Evolutionary conservation across 345 rosid species (phyloP).

Genomic region (Isatis tinctoria): DNA sequence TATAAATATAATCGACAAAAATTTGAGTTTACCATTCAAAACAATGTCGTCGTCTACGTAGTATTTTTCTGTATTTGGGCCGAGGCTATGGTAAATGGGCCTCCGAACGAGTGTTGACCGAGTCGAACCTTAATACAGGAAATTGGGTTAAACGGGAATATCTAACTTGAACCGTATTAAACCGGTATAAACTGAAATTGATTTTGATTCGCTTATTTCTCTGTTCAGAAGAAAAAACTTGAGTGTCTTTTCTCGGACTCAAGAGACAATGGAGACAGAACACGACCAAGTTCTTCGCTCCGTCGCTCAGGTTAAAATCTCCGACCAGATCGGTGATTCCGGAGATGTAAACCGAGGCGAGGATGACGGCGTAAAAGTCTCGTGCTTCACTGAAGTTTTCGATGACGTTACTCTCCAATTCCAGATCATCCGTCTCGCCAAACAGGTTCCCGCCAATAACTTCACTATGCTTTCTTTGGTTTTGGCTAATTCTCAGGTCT

Average conservation of each 20-base stretch:
- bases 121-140: too few species aligned
- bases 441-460: constrained; percentile 45
- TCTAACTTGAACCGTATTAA: neutral
- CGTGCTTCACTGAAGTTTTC: constrained; percentile 58
- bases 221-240: too few species aligned
- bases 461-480: neutral
- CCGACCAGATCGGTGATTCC: neutral
- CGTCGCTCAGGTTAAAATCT: constrained; percentile 19
- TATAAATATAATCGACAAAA: neutral
- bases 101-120: accelerated
- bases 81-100: neutral
- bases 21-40: neutral
- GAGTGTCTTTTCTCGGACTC: neutral
- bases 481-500: too few species aligned
- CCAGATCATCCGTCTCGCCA: constrained; percentile 68
- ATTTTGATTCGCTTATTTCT: too few species aligned
- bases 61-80: neutral
- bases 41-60: neutral
- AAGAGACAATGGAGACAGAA: constrained; percentile 16
- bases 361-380: constrained; percentile 41
- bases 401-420: constrained; percentile 66
- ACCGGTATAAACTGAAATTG: too few species aligned
- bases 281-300: constrained; percentile 29
- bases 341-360: neutral
- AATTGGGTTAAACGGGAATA: too few species aligned